Evolutionary conservation across 352 stramenopile genomes (phyloP), one percentile per base, ranked within the genome.

Genomic region (Phytophthora pinifolia): DNA sequence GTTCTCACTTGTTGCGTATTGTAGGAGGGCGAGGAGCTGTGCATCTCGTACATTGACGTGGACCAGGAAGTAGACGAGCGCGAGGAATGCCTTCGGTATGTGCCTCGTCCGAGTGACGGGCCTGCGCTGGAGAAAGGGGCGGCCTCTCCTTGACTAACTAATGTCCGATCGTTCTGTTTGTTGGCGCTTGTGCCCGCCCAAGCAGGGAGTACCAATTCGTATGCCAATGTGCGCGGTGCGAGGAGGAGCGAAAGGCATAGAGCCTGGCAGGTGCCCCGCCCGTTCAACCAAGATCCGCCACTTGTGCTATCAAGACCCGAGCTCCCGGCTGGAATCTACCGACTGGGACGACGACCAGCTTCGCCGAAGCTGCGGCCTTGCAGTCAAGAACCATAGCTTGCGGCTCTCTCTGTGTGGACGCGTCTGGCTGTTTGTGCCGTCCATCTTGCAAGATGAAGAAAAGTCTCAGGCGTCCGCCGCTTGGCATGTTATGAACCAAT

Each of bases 11-110:
- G 10, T 20, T 46, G 15, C 42, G 13, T 25, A 31, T 43, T 63
- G 10, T 37, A 92, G 83, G 62, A 73, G 54, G 88, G 86, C 17
- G 92, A 98, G 50, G 96, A 99, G 82, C 75, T 99, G 25, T 92
- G 80, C 37, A 98, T 98, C 53, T 96, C 89, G 59, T 99, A 99
- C 74, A 96, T 99, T 62, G 88, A 98, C 51, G 76, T 90, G 30
- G 74, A 94, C 30, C 76, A 89, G 59, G 59, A 80, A 14, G 73
- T 93, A 15, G 42, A 89, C 2, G 76, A 95, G 35, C 87, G 96
- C n/a, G 74, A 86, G 34, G 65, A 87, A 59, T 82, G 76, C 52
- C 80, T 93, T 50, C 72, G 76, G 78, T 88, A 69, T 41, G 67
- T 65, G 20, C 17, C 17, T 9, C 29, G 33, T 50, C 32, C n/a